Evolutionary conservation across 2,329 filamentous ascomycete genomes (phyloP), one percentile per base, ranked within the genome.

Genomic region (Lachnum nothofagi): DNA sequence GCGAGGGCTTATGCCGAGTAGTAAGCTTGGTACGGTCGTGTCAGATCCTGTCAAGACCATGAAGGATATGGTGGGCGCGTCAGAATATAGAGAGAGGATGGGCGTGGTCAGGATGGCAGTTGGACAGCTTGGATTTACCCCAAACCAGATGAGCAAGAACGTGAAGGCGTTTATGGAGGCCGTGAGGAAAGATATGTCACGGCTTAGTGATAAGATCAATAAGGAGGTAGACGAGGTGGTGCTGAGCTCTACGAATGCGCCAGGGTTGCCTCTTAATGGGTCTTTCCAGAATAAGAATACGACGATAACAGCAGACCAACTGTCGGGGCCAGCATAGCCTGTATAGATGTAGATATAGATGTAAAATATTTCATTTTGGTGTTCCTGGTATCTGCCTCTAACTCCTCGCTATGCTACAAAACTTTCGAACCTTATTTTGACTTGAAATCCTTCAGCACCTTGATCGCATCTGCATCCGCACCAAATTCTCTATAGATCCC

Each of bases 31-130:
- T 56, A 97, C 93, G 0, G 86, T 98, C 48, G 89, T 95, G 20
- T 85, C 79, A 63, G 86, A 95, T 65, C 79, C 95, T 14, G 78
- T 78, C 46, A 69, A 75, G n/a, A 78, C 83, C 27, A 86, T 98
- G 62, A 80, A 79, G 61, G 88, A 91, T 58, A 82, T 95, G 69
- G 82, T 89, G 12, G 90, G 91, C 53, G 88, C 84, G 46, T 87
- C 84, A 45, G 83, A 91, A 59, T 98, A 95, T 72, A 82, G 89
- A 65, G 93, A 98, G 73, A 79, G 85, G 58, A 70, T 83, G 57
- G 93, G 90, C 14, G 88, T 93, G 24, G 80, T 98, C 47, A 78
- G 91, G 51, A 80, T 97, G 76, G 85, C 90, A n/a, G 80, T 98
- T 53, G 93, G 91, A 4, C 90, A 96, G 71, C 70, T 98, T 64